phyloP scores from a whole-genome alignment of 495 filamentous ascomycete genomes.

The Alectoria sarmentosa region DNA sequence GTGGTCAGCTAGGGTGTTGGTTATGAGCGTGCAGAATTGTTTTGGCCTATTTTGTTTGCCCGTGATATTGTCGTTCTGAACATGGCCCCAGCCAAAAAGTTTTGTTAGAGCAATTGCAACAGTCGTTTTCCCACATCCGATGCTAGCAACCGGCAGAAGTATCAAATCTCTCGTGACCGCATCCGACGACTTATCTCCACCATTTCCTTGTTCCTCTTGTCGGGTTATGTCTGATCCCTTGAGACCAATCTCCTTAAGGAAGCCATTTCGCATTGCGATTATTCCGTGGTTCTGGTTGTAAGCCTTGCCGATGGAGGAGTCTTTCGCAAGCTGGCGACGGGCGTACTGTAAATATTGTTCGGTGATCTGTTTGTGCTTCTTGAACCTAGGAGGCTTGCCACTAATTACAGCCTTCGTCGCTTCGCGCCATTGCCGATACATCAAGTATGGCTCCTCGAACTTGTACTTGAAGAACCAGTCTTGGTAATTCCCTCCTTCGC shows the following conservation, averaged over 20 bases:
- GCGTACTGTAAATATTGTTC: conserved; percentile 84
- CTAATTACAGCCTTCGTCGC: conserved; percentile 84
- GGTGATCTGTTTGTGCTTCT: conserved; percentile 84
- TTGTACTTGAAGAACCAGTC: conserved; percentile 99
- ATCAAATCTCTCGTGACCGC: conserved; percentile 59
- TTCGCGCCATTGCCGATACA: conserved; percentile 98
- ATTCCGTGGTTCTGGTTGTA: conserved; percentile 94
- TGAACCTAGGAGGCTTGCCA: conserved; percentile 65
- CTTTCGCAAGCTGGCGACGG: conserved; percentile 56
- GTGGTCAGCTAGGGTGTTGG: conserved; percentile 47
- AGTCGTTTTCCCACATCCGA: conserved; percentile 96
- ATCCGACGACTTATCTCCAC: conserved; percentile 23
- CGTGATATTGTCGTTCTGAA: conserved; percentile 96
- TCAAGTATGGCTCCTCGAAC: conserved; percentile 96
- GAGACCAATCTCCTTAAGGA: conserved; percentile 69
- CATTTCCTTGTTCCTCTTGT: conserved; percentile 42
- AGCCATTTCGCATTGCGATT: conserved; percentile 80
- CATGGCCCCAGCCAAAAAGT: conserved; percentile 87
- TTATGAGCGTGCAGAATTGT: conserved; percentile 61
- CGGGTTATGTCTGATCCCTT: conserved; percentile 81
- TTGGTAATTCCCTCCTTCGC: conserved; percentile 43
- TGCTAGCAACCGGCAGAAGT: conserved; percentile 79
- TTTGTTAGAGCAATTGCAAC: conserved; percentile 73
- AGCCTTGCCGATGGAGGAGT: conserved; percentile 53
- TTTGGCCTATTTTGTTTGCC: conserved; percentile 63